phyloP scores from a whole-genome alignment of 176 grass and related monocot species.

The Hyparrhenia diplandra region DNA sequence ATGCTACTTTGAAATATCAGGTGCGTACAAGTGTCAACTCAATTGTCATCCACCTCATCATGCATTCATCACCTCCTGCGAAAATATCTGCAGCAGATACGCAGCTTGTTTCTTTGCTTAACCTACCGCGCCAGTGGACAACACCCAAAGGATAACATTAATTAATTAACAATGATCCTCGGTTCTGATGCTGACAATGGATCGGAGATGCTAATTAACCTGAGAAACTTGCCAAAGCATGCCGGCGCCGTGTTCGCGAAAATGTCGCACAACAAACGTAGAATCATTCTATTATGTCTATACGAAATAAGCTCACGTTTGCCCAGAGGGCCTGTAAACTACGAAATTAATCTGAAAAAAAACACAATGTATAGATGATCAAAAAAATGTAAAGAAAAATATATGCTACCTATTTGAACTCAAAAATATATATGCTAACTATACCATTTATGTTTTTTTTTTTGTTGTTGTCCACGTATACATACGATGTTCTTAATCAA shows the following conservation, averaged over 20 bases:
- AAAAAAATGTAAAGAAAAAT: too few relatives aligned
- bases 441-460: too few relatives aligned
- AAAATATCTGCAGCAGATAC: constrained; percentile 22
- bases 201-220: neutral
- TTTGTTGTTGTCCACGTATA: too few relatives aligned
- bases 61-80: neutral
- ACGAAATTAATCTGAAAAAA: too few relatives aligned
- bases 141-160: neutral
- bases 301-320: too few relatives aligned
- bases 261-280: neutral
- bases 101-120: neutral
- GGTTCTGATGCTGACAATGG: neutral
- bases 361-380: too few relatives aligned
- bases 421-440: too few relatives aligned
- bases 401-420: too few relatives aligned
- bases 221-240: neutral
- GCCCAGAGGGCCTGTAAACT: too few relatives aligned
- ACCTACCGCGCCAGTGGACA: neutral
- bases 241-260: neutral
- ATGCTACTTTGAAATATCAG: neutral
- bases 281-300: neutral
- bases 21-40: neutral
- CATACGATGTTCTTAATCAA: too few relatives aligned
- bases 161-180: constrained; percentile 20
- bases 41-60: neutral